Evolutionary conservation across 2,329 filamentous ascomycete species (phyloP), one percentile per base, ranked within the genome.

Genomic region (Coniochaeta sp.): DNA sequence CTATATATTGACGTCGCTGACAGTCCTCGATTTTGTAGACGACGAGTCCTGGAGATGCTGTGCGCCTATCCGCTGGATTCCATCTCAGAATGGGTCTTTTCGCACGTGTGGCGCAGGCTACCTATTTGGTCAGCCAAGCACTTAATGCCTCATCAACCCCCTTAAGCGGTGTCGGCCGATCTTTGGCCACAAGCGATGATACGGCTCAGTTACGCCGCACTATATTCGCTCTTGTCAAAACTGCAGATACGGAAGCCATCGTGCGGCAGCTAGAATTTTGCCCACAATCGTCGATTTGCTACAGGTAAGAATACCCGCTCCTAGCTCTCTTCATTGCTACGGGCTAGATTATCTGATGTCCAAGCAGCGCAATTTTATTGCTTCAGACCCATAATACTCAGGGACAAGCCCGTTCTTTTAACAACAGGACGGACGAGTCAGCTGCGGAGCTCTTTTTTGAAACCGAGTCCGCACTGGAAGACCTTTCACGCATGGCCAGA

Each of bases 201-300:
- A 50, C 46, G 14, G 26, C 47, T 5, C 51, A 53, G 47, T 28
- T 53, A 35, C 51, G 51, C 24, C 51, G 48, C 5, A 53, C 51
- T 9, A 16, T 53, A 10, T 26, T 53, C 22, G 47, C 51, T 24
- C 48, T 53, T 6, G 26, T 53, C 16, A 4, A 53, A 13, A 16
- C 32, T 9, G 24, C 51, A 14, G 33, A 49, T 20, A 46, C 10
- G 10, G 51, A 53, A 38, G 51, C 48, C 5, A 5, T 3, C 3
- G 18, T 31, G 6, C 46, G 51, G 14, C 22, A 20, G 20, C 35
- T 53, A 3, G 51, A 53, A 24, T 50, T 45, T 16, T 53, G 51
- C 22, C 32, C 31, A 3, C 47, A 45, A 47, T 49, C 51, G 18
- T 14, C 47, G 14, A 6, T 50, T 14, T 33, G 31, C 31, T 33